Evolutionary conservation across 805 yeast species (phyloP), one percentile per base, ranked within the genome.

Genomic region (Blastobotrys terrestris): DNA sequence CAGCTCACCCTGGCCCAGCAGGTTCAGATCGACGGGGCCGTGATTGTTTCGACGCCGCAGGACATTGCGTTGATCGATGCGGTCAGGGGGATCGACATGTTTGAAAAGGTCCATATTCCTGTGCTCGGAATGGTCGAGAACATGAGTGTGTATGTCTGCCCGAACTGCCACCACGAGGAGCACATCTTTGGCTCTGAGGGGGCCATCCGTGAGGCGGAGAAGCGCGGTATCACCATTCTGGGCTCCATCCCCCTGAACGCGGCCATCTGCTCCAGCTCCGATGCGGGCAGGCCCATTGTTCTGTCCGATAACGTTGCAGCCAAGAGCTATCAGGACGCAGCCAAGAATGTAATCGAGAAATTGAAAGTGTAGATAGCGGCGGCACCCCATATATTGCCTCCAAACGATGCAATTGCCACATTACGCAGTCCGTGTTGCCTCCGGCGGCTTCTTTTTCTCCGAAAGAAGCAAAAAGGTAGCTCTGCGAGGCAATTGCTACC

Each of bases 1-100:
- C 96, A 88, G 62, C 72, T 88, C 51, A 85, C 95, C 0, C 73
- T 88, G n/a, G 82, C 89, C 22, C 96, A 88, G 66, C 85, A 82
- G 60, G 65, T 85, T n/a, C 75, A 77, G 46, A 79, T 88, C 0
- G 85, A 83, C 60, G 96, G 95, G 0, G 88, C 95, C 0, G 77
- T 88, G 1, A 79, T 88, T 40, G 95, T 88, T 1, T 81, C 90
- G 0, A 88, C 96, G 0, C 92, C 95, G 0, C 96, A 88, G 65
- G 95, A 88, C 58, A 78, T 88, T 42, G 95, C 96, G 0, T 67
- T 87, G 21, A 75, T 84, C 3, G 96, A 88, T 64, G 95, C 88
- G 0, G 78, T 81, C 18, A 83, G 88, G 58, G 96, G 96, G 0
- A 79, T 87, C 8, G 73, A 85, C 8, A 83, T 88, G 92, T 87